Evolutionary conservation across 2,329 filamentous ascomycete species (phyloP), one percentile per base, ranked within the genome.

Genomic region (Dothistroma septosporum): DNA sequence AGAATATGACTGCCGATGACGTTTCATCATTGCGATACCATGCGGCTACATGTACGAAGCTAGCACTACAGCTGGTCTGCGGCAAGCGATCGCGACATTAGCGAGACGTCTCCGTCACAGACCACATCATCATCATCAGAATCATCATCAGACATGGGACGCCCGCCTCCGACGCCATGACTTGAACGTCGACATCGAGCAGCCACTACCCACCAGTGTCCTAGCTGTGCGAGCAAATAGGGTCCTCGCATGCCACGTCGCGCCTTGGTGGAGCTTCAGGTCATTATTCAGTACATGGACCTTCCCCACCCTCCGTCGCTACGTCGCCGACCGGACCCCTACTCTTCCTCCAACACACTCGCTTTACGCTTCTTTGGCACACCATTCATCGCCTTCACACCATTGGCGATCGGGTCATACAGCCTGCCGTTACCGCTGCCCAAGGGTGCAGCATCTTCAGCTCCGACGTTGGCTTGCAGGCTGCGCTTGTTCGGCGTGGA

Each of bases 331-430:
- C 28, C 41, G 10, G 12, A 19, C 53, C 33, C 24, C 50, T 60
- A 65, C 47, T 62, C 65, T 53, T 64, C 62, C 16, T 63, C 62
- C 61, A 68, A 59, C 14, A 52, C 60, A 37, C 62, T 64, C 10
- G 63, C 67, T 63, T 70, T 70, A 28, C 68, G 63, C 56, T 70
- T 69, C 64, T 64, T 68, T 50, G 54, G 56, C 19, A 44, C 60
- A 16, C 59, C 55, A n/a, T 44, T 44, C 8, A 9, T 44, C 14
- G 54, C 55, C 58, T 58, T 60, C 9, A 19, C 24, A 31, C 55
- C 58, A 50, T 56, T 63, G 16, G 32, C 31, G 22, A 53, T 63
- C 49, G 33, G 24, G 33, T 32, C 12, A 21, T 32, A 31, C 22
- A 44, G 41, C 41, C 19, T 19, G 35, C 54, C 54, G 14, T 57